Evolutionary conservation across 148 eudicot species (phyloP).

Genomic region (Dianthus caryophyllus): DNA sequence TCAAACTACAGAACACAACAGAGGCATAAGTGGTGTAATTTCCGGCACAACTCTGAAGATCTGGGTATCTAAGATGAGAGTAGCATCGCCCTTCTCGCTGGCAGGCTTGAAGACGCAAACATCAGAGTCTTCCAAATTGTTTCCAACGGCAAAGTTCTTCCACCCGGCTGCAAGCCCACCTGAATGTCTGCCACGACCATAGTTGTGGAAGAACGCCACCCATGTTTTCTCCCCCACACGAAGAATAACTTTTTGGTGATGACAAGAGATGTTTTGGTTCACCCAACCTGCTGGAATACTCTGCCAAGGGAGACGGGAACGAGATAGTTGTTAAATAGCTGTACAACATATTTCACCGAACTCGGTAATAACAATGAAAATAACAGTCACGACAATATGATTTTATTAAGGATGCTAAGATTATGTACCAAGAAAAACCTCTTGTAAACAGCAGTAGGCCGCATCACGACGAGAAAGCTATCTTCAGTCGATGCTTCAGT

Average conservation of each 20-base stretch:
- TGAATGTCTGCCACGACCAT: neutral
- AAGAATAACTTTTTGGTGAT: constrained; percentile 21
- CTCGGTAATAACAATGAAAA: no score
- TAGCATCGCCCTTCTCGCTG: constrained; percentile 14
- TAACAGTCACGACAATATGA: neutral
- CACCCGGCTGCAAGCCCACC: constrained; percentile 26
- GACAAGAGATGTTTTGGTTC: constrained; percentile 15
- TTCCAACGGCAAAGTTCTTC: constrained; percentile 31
- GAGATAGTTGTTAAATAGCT: no score
- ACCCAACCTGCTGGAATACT: constrained; percentile 31
- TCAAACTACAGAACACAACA: neutral
- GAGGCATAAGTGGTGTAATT: constrained; percentile 14
- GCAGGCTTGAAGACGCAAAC: constrained; percentile 27
- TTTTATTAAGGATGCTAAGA: neutral
- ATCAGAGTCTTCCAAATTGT: constrained; percentile 35
- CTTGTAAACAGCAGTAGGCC: constrained; percentile 31
- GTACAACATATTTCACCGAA: no score
- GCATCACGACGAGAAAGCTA: constrained; percentile 29
- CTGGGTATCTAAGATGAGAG: constrained; percentile 22
- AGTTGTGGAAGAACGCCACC: constrained; percentile 19
- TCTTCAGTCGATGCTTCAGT: constrained; percentile 11
- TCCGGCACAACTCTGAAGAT: constrained; percentile 28
- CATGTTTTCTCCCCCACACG: constrained; percentile 36
- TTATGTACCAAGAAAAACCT: constrained; percentile 20
- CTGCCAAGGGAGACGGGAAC: constrained; percentile 10